Evolutionary conservation across 805 yeast species (phyloP).

Genomic region (Candida hispaniensis): DNA sequence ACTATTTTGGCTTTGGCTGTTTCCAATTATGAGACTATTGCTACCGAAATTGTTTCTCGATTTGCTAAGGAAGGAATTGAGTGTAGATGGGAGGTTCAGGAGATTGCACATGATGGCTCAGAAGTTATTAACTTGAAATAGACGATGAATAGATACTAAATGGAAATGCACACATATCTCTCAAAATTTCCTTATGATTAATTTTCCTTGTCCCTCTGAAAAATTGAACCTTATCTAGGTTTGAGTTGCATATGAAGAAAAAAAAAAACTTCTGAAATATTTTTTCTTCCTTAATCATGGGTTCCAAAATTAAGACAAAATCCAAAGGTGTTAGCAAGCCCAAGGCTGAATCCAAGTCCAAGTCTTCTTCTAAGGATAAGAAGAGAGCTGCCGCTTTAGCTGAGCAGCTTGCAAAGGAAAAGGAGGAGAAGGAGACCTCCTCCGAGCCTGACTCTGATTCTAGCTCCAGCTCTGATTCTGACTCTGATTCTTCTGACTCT

Average conservation of each 20-base stretch:
- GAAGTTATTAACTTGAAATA: slow-evolving; percentile 35
- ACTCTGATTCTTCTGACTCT: slow-evolving; percentile 17
- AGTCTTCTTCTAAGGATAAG: slow-evolving; percentile 16
- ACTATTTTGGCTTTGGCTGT: slow-evolving; percentile 92
- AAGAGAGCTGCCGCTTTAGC: slow-evolving; percentile 9
- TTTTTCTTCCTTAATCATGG: slow-evolving; percentile 4
- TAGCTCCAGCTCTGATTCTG: slow-evolving; percentile 24
- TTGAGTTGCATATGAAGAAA: no score
- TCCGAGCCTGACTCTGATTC: slow-evolving; percentile 25
- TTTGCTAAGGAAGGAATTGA: slow-evolving; percentile 54
- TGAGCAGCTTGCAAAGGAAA: slow-evolving; percentile 16
- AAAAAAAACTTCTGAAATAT: neutral
- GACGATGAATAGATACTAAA: no score
- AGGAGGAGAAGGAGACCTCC: slow-evolving; percentile 18
- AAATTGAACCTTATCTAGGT: no score
- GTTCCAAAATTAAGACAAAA: slow-evolving; percentile 8
- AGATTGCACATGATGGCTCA: slow-evolving; percentile 85
- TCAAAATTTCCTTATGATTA: no score
- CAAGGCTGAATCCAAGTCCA: slow-evolving; percentile 16
- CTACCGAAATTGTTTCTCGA: slow-evolving; percentile 57
- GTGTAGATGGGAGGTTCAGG: slow-evolving; percentile 76
- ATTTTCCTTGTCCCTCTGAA: slow-evolving; percentile 12
- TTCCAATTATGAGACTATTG: slow-evolving; percentile 72
- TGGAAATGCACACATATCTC: no score
- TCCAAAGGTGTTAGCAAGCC: slow-evolving; percentile 16